Percentiles rank a stretch among this genome's conserved stretches.
Evolutionary conservation across 1,284 basidiomycete species (phyloP).

Genomic region (Phellinidium pouzarii): DNA sequence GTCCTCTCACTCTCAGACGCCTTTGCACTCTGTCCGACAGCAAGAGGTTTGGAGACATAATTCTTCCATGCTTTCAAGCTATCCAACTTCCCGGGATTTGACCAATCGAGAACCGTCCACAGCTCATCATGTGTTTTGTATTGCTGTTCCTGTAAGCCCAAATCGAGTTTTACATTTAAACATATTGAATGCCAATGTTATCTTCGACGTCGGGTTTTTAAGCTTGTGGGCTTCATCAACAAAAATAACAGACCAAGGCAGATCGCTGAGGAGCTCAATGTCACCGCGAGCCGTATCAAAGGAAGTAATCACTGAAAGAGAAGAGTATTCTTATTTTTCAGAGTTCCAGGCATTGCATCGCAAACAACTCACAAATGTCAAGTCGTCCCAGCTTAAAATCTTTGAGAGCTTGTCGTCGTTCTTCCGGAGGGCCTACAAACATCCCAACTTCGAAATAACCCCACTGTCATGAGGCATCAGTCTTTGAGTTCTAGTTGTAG

Average conservation of each 20-base stretch:
- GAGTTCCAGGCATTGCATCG: background rate
- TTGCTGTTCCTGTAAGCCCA: conserved; percentile 77
- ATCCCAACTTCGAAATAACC: conserved; percentile 74
- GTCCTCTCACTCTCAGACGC: conserved; percentile 58
- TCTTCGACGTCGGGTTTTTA: conserved; percentile 64
- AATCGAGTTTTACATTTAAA: conserved; percentile 59
- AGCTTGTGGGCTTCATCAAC: conserved; percentile 81
- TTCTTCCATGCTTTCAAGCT: conserved; percentile 62
- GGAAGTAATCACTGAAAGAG: conserved; percentile 54
- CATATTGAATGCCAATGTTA: conserved; percentile 55
- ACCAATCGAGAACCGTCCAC: conserved; percentile 80
- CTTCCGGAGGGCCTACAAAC: conserved; percentile 46
- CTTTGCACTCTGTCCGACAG: conserved; percentile 57
- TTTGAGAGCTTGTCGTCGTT: conserved; percentile 47
- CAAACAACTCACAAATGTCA: conserved; percentile 53
- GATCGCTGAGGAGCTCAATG: conserved; percentile 55
- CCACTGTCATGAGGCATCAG: conserved; percentile 44
- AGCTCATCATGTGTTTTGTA: conserved; percentile 80
- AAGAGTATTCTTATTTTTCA: conserved; percentile 4
- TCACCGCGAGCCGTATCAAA: conserved; percentile 64
- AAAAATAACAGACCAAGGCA: conserved; percentile 65
- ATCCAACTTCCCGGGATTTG: conserved; percentile 64
- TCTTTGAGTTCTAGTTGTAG: background rate
- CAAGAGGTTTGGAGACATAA: conserved; percentile 60
- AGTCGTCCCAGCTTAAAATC: conserved; percentile 71